Evolutionary conservation across 805 yeast species (phyloP).

Genomic region (Suhomyces xylopsoci): DNA sequence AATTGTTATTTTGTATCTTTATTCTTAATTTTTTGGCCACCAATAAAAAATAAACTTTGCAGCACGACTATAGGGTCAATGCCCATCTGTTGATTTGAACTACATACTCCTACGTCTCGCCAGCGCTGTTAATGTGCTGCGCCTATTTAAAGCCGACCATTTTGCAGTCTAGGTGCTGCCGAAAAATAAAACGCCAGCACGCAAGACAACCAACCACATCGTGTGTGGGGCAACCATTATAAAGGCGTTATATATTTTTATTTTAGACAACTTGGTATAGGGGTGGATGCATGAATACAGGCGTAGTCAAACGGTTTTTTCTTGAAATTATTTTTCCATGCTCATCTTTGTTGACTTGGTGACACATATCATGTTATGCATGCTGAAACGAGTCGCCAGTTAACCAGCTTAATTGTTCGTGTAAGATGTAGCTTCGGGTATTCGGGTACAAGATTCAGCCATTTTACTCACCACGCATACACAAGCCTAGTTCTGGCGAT

Average conservation of each 20-base stretch:
- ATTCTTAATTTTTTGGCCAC: background rate
- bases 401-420: background rate
- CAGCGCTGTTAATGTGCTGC: background rate
- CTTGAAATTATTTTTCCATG: background rate
- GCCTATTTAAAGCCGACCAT: background rate
- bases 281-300: background rate
- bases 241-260: background rate
- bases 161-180: background rate
- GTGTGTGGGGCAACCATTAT: background rate
- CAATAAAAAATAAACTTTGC: background rate
- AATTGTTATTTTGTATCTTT: background rate
- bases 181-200: background rate
- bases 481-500: background rate
- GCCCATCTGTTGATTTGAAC: background rate
- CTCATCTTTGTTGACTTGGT: background rate
- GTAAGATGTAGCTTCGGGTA: background rate
- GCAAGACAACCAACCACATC: background rate
- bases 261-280: background rate
- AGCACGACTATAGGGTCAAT: background rate
- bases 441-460: background rate
- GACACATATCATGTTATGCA: background rate
- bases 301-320: background rate
- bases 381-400: background rate
- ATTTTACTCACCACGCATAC: background rate
- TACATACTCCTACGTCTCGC: background rate